Base-by-base conservation (phyloP, 352 stramenopile genomes). In the Globisporangium spinosum region DNA sequence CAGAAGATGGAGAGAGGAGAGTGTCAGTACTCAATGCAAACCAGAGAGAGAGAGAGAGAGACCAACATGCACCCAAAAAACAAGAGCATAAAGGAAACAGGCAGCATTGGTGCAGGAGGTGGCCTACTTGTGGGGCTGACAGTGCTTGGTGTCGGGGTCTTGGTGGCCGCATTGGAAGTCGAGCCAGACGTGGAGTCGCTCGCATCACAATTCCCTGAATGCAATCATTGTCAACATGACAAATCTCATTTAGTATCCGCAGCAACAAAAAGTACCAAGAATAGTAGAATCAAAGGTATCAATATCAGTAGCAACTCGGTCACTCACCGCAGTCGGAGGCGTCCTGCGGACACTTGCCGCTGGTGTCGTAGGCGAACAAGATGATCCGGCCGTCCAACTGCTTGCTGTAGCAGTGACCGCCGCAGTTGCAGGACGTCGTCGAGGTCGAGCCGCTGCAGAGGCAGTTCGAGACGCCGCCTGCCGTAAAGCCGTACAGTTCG, bases 401-500 rank as follows among this genome's bases (percentile, higher is more conserved):
- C 43, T 73, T 23, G 17, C 27, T 4, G 54, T 83, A 88, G 70
- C 79, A 88, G 55, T 47, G 38, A 5, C 80, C 62, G 15, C 73
- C 71, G 65, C 79, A 87, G 25, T 70, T 72, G 69, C 79, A 87
- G 35, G 45, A 54, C 62, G 58, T 40, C 38, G 38, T 47, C 35
- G 10, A 43, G 38, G 12, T 47, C 38, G 38, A 47, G 13, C 55
- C 63, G 8, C 54, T 23, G 34, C 73, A 70, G 5, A 68, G 57
- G n/a, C 74, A 67, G 15, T 54, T 73, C 20, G 23, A 58, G 69
- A 47, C 77, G 5, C 77, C 79, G 67, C 70, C 72, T 0, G 76
- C 58, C 6, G 59, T 62, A 49, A 88, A 88, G 23, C 79, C 79
- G 34, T 71, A 77, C 20, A 83, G 35, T 15, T 15, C n/a, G 12